phyloP scores from a whole-genome alignment of 805 yeast species.

The Zygosaccharomyces pseudorouxii region DNA sequence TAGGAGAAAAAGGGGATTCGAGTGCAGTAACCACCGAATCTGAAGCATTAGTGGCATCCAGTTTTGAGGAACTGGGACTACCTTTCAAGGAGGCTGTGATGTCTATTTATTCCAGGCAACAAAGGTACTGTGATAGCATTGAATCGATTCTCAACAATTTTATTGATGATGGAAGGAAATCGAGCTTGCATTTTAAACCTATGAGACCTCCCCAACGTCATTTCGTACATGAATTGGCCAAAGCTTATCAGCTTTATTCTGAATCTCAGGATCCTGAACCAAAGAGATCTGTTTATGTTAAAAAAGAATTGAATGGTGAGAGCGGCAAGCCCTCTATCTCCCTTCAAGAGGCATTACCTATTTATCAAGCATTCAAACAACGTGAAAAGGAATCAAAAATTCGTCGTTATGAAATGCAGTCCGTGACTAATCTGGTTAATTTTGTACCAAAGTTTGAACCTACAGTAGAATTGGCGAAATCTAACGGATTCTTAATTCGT shows the following conservation, averaged over 20 bases:
- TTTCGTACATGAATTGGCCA: constrained; percentile 67
- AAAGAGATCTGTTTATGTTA: constrained; percentile 62
- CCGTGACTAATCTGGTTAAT: constrained; percentile 24
- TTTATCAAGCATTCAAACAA: constrained; percentile 42
- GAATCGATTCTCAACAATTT: constrained; percentile 52
- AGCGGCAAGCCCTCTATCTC: constrained; percentile 23
- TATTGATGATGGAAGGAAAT: constrained; percentile 39
- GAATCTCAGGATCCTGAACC: constrained; percentile 86
- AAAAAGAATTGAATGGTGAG: constrained; percentile 30
- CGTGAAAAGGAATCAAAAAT: constrained; percentile 34
- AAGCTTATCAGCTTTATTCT: constrained; percentile 51
- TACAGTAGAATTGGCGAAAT: constrained; percentile 30
- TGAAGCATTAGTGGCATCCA: constrained; percentile 22
- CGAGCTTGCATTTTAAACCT: constrained; percentile 59
- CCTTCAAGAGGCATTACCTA: constrained; percentile 33
- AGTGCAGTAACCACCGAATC: not conserved
- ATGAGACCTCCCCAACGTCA: constrained; percentile 66
- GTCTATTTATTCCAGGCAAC: constrained; percentile 49
- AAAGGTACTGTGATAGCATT: constrained; percentile 61
- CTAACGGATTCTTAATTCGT: constrained; percentile 51
- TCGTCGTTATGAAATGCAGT: constrained; percentile 28
- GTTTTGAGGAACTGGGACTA: constrained; percentile 27
- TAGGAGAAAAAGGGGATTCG: constrained; percentile 8
- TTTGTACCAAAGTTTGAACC: constrained; percentile 21
- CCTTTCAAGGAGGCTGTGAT: constrained; percentile 47